Evolutionary conservation across 257 asterid species (phyloP).

Genomic region (Apocynum venetum): DNA sequence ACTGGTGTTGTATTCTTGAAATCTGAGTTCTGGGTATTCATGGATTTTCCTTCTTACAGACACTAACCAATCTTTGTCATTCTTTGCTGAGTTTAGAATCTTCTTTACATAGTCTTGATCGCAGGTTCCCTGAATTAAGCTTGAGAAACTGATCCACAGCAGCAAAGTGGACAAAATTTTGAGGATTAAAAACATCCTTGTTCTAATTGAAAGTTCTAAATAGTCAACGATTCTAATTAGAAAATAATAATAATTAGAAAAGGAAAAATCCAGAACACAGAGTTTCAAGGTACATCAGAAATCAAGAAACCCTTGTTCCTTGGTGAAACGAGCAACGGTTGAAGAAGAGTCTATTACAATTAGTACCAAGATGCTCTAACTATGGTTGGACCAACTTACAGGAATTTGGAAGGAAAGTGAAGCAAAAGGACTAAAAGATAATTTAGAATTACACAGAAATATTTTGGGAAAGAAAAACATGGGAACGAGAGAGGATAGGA

Average conservation of each 20-base stretch:
- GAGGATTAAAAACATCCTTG: slow-evolving; percentile 22
- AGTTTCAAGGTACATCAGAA: background rate
- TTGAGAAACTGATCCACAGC: slow-evolving; percentile 11
- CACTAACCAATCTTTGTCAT: slow-evolving; percentile 51
- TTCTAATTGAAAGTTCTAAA: background rate
- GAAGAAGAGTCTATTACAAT: background rate
- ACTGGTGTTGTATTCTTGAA: slow-evolving; percentile 71
- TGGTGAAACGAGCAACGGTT: background rate
- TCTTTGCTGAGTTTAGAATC: slow-evolving; percentile 49
- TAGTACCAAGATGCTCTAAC: background rate
- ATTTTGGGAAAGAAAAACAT: too few relatives aligned
- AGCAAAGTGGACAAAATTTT: slow-evolving; percentile 16
- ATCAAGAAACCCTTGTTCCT: too few relatives aligned
- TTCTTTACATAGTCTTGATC: slow-evolving; percentile 37
- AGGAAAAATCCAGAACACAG: background rate
- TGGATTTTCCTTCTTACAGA: slow-evolving; percentile 71
- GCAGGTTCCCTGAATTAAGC: slow-evolving; percentile 4
- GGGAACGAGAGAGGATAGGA: too few relatives aligned
- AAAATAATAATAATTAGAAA: too few relatives aligned
- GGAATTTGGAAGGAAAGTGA: too few relatives aligned
- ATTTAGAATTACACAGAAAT: too few relatives aligned
- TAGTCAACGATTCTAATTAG: background rate
- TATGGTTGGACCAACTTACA: too few relatives aligned
- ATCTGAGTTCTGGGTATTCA: slow-evolving; percentile 74
- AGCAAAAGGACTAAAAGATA: too few relatives aligned